Conservation (phyloP, 768 basidiomycete species). For the Mycena capillaripes region DNA sequence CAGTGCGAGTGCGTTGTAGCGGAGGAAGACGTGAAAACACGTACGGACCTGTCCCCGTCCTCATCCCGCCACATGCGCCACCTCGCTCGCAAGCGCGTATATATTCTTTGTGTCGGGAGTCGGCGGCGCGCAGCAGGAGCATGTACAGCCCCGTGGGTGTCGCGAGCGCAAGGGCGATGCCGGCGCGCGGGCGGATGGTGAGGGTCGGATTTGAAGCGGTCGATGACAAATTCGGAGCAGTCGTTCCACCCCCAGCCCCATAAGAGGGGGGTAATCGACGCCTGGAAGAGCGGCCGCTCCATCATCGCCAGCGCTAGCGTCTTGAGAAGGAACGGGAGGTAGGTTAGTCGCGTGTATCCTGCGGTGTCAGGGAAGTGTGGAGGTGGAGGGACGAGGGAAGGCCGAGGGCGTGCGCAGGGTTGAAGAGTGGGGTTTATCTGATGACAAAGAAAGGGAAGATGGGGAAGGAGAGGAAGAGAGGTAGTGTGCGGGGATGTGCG, state of each 20-base stretch:
- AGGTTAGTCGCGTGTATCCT: slow-evolving; percentile 78
- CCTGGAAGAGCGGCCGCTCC: slow-evolving; percentile 88
- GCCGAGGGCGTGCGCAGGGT: slow-evolving; percentile 53
- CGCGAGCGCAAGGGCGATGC: slow-evolving; percentile 83
- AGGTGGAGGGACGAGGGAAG: slow-evolving; percentile 52
- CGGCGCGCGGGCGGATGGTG: slow-evolving; percentile 79
- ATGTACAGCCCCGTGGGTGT: slow-evolving; percentile 89
- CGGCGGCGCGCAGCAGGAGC: slow-evolving; percentile 73
- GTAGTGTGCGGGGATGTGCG: slow-evolving; percentile 76
- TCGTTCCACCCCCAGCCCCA: too few species aligned
- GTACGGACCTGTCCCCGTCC: too few species aligned
- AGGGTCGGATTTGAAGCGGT: slow-evolving; percentile 84
- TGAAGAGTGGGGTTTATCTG: slow-evolving; percentile 43
- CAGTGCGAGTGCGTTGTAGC: too few species aligned
- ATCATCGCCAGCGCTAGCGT: slow-evolving; percentile 84
- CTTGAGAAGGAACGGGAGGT: slow-evolving; percentile 88
- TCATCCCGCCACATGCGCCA: slow-evolving; percentile 72
- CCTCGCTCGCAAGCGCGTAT: slow-evolving; percentile 71
- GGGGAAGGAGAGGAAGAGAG: too few species aligned
- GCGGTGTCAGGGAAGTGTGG: slow-evolving; percentile 63
- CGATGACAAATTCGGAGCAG: too few species aligned
- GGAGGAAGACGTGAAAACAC: too few species aligned
- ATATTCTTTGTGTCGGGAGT: slow-evolving; percentile 69
- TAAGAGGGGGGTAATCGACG: slow-evolving; percentile 71
- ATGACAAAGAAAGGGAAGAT: slow-evolving; percentile 42